Conservation (phyloP, 768 basidiomycete species). For the Boletus reticuloceps region DNA sequence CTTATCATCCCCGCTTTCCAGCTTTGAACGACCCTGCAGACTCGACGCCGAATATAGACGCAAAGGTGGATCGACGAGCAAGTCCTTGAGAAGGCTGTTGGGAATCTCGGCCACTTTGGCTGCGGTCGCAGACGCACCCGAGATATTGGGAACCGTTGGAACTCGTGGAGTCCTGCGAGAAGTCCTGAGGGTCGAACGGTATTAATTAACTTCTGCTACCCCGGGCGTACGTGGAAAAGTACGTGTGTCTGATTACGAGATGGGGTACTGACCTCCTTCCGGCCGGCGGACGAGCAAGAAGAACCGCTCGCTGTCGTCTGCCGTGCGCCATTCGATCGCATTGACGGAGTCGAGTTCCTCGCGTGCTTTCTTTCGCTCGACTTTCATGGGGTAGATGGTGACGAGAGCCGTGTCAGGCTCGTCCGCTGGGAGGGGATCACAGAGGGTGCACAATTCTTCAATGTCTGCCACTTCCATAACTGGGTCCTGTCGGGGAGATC, state of each 20-base stretch:
- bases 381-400: constrained; percentile 85
- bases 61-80: constrained; percentile 36
- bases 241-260: neutral
- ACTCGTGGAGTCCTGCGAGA: constrained; percentile 86
- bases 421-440: constrained; percentile 50
- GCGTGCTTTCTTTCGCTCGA: constrained; percentile 74
- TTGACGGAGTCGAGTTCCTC: constrained; percentile 85
- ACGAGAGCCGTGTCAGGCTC: constrained; percentile 36
- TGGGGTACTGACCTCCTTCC: constrained; percentile 59
- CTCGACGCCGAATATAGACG: constrained; percentile 3
- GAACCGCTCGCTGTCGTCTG: constrained; percentile 42
- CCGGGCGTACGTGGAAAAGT: neutral
- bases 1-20: neutral
- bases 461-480: constrained; percentile 48
- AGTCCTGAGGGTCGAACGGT: constrained; percentile 53
- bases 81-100: constrained; percentile 35
- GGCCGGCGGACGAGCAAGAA: constrained; percentile 83
- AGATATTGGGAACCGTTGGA: constrained; percentile 62
- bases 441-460: constrained; percentile 73
- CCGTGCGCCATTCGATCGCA: constrained; percentile 74
- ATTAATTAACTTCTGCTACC: constrained; percentile 1
- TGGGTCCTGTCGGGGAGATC: neutral
- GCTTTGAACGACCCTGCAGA: neutral
- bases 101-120: constrained; percentile 33
- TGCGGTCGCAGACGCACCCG: constrained; percentile 37